Evolutionary conservation across 192 early-diverging fungal species (phyloP).

Genomic region (Entomortierella parvispora): DNA sequence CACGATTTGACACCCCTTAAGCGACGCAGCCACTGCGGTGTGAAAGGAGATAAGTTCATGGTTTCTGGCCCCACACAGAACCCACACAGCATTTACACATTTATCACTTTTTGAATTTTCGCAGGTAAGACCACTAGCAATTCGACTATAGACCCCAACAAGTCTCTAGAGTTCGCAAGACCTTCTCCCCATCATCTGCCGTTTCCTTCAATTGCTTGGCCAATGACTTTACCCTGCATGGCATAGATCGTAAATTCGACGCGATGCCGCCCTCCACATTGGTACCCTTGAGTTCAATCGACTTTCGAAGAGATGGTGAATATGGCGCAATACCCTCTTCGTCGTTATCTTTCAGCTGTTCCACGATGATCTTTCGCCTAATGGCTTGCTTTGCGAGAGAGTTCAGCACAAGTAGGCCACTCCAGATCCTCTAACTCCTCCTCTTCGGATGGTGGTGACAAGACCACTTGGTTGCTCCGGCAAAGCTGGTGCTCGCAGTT

Average conservation of each 20-base stretch:
- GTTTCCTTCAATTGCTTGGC: slow-evolving; percentile 1
- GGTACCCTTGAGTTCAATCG: slow-evolving; percentile 8
- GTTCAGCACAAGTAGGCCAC: slow-evolving; percentile 21
- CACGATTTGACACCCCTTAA: no score
- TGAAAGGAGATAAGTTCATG: no score
- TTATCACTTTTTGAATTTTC: no score
- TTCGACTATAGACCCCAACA: slow-evolving; percentile 6
- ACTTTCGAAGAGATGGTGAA: slow-evolving; percentile 24
- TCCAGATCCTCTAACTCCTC: slow-evolving; percentile 17
- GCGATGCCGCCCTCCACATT: slow-evolving; percentile 5
- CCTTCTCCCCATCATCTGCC: slow-evolving; percentile 1
- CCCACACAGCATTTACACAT: no score
- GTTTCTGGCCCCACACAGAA: no score
- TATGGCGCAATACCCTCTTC: slow-evolving; percentile 2
- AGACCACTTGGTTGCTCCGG: slow-evolving; percentile 9
- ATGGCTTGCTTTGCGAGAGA: slow-evolving; percentile 7
- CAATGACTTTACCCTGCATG: slow-evolving; percentile 10
- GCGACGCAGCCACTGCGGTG: no score
- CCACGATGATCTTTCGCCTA: slow-evolving; percentile 17
- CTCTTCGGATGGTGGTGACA: slow-evolving; percentile 11
- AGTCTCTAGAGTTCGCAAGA: slow-evolving; percentile 14
- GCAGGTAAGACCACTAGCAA: no score
- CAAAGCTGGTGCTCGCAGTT: slow-evolving; percentile 13
- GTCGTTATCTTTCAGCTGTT: slow-evolving; percentile 15
- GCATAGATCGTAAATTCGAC: slow-evolving; percentile 14